Percentiles rank a stretch among this genome's conserved stretches.
phyloP scores from a whole-genome alignment of 768 basidiomycete species.

The Stropharia rugosoannulata region DNA sequence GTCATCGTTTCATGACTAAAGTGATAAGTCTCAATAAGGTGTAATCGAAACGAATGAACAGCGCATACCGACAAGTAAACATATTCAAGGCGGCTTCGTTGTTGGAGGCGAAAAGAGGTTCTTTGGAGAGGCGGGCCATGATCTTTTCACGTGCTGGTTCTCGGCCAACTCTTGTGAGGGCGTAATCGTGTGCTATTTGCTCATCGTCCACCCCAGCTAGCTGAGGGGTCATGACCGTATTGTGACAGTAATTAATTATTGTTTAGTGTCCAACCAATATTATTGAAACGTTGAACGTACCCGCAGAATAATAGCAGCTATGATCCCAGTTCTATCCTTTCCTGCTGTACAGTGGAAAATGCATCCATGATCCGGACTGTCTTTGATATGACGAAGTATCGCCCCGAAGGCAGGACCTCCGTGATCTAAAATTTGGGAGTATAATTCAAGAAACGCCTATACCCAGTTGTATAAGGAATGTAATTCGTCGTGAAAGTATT shows the following conservation, averaged over 20 bases:
- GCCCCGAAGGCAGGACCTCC: constrained; percentile 67
- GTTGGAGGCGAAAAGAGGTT: constrained; percentile 73
- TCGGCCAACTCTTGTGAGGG: constrained; percentile 74
- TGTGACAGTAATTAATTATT: neutral
- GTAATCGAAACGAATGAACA: neutral
- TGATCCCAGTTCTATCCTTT: constrained; percentile 79
- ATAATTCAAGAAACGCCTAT: constrained; percentile 79
- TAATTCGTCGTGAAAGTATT: neutral
- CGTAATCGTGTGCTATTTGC: constrained; percentile 69
- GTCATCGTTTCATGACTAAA: constrained; percentile 72
- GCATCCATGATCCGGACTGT: constrained; percentile 61
- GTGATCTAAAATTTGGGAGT: constrained; percentile 78
- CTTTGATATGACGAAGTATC: constrained; percentile 72
- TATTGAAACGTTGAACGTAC: constrained; percentile 32
- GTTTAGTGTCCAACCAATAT: neutral
- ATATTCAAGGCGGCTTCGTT: constrained; percentile 79
- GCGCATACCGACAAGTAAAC: constrained; percentile 70
- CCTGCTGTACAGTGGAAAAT: constrained; percentile 86
- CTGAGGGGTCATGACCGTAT: constrained; percentile 32
- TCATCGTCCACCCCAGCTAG: constrained; percentile 72
- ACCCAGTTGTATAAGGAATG: neutral
- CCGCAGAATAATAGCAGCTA: constrained; percentile 71
- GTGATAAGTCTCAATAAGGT: neutral
- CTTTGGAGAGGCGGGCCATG: constrained; percentile 63
- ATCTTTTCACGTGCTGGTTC: constrained; percentile 76